A percentile compares a stretch with the other conserved stretches of the same genome.
Conservation (phyloP, 768 basidiomycete species). For the Hydnum rufescens region DNA sequence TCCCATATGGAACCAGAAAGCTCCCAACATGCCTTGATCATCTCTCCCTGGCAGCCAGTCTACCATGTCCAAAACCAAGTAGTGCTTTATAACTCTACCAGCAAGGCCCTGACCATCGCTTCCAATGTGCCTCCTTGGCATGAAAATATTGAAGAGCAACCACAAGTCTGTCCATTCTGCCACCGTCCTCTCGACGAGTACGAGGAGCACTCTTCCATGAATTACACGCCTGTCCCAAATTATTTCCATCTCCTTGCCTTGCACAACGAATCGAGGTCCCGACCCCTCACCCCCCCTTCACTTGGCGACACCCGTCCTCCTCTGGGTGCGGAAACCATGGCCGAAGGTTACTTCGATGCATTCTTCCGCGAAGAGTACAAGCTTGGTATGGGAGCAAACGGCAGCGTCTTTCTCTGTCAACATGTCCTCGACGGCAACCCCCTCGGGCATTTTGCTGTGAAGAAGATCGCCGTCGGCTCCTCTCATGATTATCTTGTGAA, state of each 20-base stretch:
- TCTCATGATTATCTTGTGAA: slow-evolving; percentile 71
- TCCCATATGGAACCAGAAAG: not conserved
- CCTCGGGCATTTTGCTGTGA: slow-evolving; percentile 84
- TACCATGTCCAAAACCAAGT: slow-evolving; percentile 70
- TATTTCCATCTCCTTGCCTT: slow-evolving; percentile 65
- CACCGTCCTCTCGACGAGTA: slow-evolving; percentile 33
- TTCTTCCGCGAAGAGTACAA: slow-evolving; percentile 83
- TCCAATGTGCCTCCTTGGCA: not conserved
- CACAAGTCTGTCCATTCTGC: slow-evolving; percentile 46
- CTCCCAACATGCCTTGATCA: not conserved
- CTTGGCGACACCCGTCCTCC: not conserved
- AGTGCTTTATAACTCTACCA: slow-evolving; percentile 71
- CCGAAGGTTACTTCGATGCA: slow-evolving; percentile 78
- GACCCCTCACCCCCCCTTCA: slow-evolving; percentile 28
- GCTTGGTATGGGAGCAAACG: slow-evolving; percentile 90
- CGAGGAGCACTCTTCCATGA: slow-evolving; percentile 3
- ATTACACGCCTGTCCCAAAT: slow-evolving; percentile 38
- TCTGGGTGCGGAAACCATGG: slow-evolving; percentile 43
- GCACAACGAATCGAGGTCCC: slow-evolving; percentile 42
- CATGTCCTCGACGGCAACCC: slow-evolving; percentile 77
- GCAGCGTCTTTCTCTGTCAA: slow-evolving; percentile 78
- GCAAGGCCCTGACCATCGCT: slow-evolving; percentile 55
- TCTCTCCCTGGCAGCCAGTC: slow-evolving; percentile 45
- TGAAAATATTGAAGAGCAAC: not conserved
- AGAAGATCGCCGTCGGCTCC: slow-evolving; percentile 89